Percentiles rank a stretch among this genome's conserved stretches.
These are phyloP conservation scores for Aspergillus nomiae DNA, from an alignment of 2,329 filamentous ascomycete species.

Conservation along the genomic window DNA sequence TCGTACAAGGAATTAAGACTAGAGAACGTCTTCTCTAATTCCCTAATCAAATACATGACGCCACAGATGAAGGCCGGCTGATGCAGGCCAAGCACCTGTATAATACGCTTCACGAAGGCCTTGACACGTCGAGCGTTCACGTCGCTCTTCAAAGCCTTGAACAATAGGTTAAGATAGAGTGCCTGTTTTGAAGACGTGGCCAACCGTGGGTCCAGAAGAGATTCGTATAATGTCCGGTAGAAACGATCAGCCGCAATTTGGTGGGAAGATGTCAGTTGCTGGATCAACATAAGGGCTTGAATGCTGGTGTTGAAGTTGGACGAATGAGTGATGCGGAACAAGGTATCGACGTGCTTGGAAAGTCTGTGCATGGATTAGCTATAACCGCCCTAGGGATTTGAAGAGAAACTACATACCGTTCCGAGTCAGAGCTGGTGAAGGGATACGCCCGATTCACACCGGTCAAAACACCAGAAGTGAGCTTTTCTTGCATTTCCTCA, in stretches of 20 bases:
- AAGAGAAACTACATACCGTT: constrained; percentile 56
- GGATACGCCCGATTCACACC: constrained; percentile 96
- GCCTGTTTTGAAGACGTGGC: constrained; percentile 91
- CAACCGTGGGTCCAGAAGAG: constrained; percentile 84
- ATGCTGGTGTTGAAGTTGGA: constrained; percentile 99
- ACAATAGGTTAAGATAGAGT: constrained; percentile 89
- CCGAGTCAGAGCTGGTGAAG: constrained; percentile 79
- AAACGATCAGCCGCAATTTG: constrained; percentile 85
- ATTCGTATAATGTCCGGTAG: constrained; percentile 95
- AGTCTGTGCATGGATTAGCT: constrained; percentile 55
- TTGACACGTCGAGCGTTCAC: constrained; percentile 89
- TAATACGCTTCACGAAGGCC: constrained; percentile 89
- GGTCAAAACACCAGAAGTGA: constrained; percentile 86
- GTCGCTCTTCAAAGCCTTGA: constrained; percentile 84
- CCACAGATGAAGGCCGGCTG: constrained; percentile 92
- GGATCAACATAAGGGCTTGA: constrained; percentile 90
- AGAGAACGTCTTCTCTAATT: constrained; percentile 77
- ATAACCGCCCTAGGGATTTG: neutral
- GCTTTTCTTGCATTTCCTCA: constrained; percentile 80
- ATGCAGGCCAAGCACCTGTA: constrained; percentile 85
- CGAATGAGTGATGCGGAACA: constrained; percentile 95
- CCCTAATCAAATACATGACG: constrained; percentile 83
- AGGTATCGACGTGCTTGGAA: constrained; percentile 85
- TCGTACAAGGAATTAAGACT: constrained; percentile 76
- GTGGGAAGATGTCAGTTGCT: constrained; percentile 81